Evolutionary conservation across 345 rosid species (phyloP).

Genomic region (Syzygium aromaticum): DNA sequence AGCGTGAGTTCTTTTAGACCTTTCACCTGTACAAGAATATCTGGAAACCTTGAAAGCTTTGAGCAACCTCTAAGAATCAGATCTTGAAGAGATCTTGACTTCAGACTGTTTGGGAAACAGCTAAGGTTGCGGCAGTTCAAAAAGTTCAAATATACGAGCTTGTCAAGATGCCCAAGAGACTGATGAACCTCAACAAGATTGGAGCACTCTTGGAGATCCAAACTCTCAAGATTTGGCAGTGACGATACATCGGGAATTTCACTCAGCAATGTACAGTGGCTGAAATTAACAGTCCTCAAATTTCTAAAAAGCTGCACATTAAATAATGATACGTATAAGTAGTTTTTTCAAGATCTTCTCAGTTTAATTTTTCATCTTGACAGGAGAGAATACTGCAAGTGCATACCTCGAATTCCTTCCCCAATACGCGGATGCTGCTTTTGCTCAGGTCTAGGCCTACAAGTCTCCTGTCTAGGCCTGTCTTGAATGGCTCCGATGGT

Average conservation of each 20-base stretch:
- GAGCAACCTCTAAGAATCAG: not conserved
- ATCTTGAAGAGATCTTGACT: not conserved
- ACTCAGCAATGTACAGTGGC: not conserved
- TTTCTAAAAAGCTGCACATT: not conserved
- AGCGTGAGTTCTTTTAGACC: not conserved
- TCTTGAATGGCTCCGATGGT: not conserved
- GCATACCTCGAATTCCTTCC: not conserved
- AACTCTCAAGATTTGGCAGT: not conserved
- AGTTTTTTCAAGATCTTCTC: too few relatives aligned
- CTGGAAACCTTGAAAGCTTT: slow-evolving; percentile 2
- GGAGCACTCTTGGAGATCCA: slow-evolving; percentile 1
- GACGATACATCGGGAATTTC: not conserved
- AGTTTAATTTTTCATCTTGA: too few relatives aligned
- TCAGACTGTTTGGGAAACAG: not conserved
- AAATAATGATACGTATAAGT: not conserved
- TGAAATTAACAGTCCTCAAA: not conserved
- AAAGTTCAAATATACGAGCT: not conserved
- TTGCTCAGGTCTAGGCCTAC: not conserved
- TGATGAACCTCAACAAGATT: not conserved
- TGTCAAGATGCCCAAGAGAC: not conserved
- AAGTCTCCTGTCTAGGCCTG: not conserved
- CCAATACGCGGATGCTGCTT: not conserved
- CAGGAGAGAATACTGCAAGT: not conserved
- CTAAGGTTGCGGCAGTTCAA: not conserved
- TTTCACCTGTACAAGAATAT: not conserved